A percentile compares a stretch with the other conserved stretches of the same genome.
These are phyloP conservation scores for Colletotrichum sp. DNA, from an alignment of 2,329 filamentous ascomycete species.

Conservation along the genomic window DNA sequence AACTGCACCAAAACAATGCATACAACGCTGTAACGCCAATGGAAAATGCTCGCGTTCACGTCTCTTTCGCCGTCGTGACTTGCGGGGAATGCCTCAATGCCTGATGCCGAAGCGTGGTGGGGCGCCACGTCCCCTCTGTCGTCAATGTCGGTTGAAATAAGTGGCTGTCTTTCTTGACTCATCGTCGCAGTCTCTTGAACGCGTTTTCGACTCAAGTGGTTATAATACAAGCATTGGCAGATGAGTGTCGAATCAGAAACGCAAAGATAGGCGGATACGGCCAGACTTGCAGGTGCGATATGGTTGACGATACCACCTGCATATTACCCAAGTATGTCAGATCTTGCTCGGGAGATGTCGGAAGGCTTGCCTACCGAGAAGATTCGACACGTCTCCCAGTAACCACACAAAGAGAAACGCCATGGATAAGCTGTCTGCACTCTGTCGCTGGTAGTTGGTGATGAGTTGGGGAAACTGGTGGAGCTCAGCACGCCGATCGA, in stretches of 20 bases:
- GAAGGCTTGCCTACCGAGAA: background rate
- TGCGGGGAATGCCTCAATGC: background rate
- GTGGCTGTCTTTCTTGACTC: background rate
- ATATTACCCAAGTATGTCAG: too few relatives aligned
- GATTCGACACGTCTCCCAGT: background rate
- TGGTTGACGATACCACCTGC: background rate
- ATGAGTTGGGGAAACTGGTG: conserved; percentile 1
- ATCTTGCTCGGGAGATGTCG: background rate
- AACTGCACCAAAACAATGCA: background rate
- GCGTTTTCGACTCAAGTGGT: background rate
- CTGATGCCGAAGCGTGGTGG: background rate
- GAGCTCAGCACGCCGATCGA: background rate
- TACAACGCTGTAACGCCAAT: conserved; percentile 1
- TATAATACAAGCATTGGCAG: conserved; percentile 9
- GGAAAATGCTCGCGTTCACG: background rate
- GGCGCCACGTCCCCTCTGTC: background rate
- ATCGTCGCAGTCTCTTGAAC: background rate
- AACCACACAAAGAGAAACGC: conserved; percentile 10
- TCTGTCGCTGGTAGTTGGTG: background rate
- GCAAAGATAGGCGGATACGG: background rate
- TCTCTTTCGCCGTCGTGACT: background rate
- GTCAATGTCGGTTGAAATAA: background rate
- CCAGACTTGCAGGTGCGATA: conserved; percentile 5
- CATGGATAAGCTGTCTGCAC: conserved; percentile 14
- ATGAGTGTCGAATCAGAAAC: conserved; percentile 11